Evolutionary conservation across 345 rosid species (phyloP), one percentile per base, ranked within the genome.

Genomic region (Euphorbia lathyris): DNA sequence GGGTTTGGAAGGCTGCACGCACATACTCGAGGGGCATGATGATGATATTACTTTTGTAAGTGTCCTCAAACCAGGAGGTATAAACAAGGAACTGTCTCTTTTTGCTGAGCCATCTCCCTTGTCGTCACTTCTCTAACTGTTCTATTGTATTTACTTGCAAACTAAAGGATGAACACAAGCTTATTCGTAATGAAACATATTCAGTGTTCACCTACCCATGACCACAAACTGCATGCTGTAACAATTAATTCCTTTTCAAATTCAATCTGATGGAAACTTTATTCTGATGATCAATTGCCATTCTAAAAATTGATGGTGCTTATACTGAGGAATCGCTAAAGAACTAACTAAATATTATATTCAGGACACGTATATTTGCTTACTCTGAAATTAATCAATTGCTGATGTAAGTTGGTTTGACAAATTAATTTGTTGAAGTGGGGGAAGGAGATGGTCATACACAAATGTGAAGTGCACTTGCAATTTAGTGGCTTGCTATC

Each of bases 1-100:
- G 97, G 85, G 70, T 92, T 43, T 92, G 97, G 97, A 86, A 82
- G 78, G 80, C 85, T 79, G 78, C 92, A 73, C 91, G 4, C 97
- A 92, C 76, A 77, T 90, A 74, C 74, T 92, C 47, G 98, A 86
- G 82, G 99, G 99, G 29, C 98, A 95, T 69, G 40, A 71, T 27
- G 90, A 79, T 78, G 86, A 88, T 59, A 76, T 96, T 62, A 87
- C 91, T 61, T 92, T 97, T 79, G 82, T 96, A 65, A 77, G 86
- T 70, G 58, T 92, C 68, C 58, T 88, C 36, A 80, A 81, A 30
- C 74, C 77, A 30, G 72, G 76, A 74, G 97, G 97, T 94, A 76
- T 76, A 73, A 58, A 23, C 22, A 29, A 65, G 60, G 19, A 56
- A 53, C 3, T 30, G 8, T 56, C 22, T 19, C 2, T 30, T 27